Conservation (phyloP, 164 flowering plant genomes). For the Stephania japonica region DNA sequence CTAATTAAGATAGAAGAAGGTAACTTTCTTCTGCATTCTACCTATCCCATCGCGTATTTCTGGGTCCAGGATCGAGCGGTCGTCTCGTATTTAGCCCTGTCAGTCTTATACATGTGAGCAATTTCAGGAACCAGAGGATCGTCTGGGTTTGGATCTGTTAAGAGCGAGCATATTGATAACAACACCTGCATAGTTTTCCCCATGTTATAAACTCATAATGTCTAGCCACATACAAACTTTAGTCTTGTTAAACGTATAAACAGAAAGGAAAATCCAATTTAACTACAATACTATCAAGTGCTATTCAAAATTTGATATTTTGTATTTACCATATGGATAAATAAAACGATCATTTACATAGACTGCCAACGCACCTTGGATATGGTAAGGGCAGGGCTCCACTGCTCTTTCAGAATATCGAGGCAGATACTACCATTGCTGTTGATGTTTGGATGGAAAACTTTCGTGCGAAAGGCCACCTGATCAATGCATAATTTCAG, state of each 20-base stretch:
- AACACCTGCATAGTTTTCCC: constrained; percentile 34
- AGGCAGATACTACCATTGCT: constrained; percentile 62
- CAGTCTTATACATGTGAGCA: constrained; percentile 60
- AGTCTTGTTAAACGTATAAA: background rate
- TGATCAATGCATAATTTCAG: constrained; percentile 16
- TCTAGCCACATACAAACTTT: background rate
- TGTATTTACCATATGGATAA: background rate
- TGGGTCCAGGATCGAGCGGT: constrained; percentile 64
- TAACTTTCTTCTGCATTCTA: background rate
- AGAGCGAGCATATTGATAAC: constrained; percentile 52
- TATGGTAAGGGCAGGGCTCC: constrained; percentile 65
- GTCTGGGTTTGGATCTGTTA: constrained; percentile 63
- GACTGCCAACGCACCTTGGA: constrained; percentile 37
- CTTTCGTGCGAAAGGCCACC: constrained; percentile 58
- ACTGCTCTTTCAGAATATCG: constrained; percentile 60
- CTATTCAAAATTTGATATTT: background rate
- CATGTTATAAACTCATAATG: background rate
- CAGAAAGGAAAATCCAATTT: background rate
- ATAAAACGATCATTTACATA: background rate
- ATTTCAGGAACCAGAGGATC: constrained; percentile 71
- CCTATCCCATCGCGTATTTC: constrained; percentile 58
- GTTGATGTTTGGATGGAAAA: constrained; percentile 58
- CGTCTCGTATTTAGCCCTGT: constrained; percentile 49
- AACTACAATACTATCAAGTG: background rate
- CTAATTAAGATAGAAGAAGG: constrained; percentile 10